These are phyloP conservation scores for Geosmithia flava DNA, from an alignment of 2,329 filamentous ascomycete genomes.

Conservation along the genomic window DNA sequence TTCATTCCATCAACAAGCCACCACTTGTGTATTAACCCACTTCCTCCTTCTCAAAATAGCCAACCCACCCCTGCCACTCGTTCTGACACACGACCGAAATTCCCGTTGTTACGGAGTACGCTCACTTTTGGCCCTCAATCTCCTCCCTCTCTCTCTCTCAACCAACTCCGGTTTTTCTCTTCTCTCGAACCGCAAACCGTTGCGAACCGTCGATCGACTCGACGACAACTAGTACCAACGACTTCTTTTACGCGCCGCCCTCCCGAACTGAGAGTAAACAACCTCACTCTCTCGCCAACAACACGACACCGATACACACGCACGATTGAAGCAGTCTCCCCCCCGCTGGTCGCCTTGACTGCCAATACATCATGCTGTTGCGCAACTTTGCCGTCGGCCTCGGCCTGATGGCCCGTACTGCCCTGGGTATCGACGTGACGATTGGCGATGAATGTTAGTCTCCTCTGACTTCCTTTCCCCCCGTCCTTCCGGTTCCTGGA, in stretches of 20 bases:
- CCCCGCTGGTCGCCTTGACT: not conserved
- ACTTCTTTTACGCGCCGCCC: not conserved
- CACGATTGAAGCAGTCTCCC: not conserved
- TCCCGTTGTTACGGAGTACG: not conserved
- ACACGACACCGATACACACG: not conserved
- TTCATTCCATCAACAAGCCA: not conserved
- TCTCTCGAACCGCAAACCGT: not conserved
- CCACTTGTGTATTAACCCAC: not conserved
- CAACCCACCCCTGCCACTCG: not conserved
- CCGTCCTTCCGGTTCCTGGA: not conserved
- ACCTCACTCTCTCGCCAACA: not conserved
- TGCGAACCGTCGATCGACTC: not conserved
- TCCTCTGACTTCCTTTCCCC: not conserved
- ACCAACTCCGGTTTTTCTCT: not conserved
- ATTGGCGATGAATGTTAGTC: constrained; percentile 17
- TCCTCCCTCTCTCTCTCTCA: not conserved
- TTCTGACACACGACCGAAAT: not conserved
- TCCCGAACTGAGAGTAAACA: not conserved
- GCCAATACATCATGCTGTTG: constrained; percentile 1
- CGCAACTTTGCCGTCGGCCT: constrained; percentile 4
- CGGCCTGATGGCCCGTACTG: constrained; percentile 4
- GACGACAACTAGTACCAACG: not conserved
- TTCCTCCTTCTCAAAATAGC: not conserved
- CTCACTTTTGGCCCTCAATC: not conserved
- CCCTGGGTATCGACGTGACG: constrained; percentile 16